phyloP scores from a whole-genome alignment of 2,329 filamentous ascomycete species.

The Beauveria asiatica region DNA sequence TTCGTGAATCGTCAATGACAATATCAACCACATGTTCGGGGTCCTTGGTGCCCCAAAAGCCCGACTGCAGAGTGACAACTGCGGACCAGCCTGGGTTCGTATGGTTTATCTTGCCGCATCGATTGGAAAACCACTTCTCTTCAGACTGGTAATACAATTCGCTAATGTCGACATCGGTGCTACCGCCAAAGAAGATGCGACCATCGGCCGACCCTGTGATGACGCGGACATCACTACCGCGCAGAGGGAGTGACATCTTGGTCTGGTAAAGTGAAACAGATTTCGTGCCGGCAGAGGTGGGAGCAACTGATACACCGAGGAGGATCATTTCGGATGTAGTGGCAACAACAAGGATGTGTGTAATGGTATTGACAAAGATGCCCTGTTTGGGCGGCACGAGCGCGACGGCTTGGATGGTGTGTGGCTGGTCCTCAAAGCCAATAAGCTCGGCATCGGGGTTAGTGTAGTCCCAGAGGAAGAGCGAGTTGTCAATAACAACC shows the following conservation, averaged over 20 bases:
- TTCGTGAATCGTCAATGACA: constrained; percentile 79
- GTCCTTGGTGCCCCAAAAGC: constrained; percentile 41
- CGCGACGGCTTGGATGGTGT: constrained; percentile 85
- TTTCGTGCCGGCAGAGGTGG: constrained; percentile 60
- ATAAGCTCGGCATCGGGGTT: constrained; percentile 84
- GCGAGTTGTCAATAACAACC: constrained; percentile 88
- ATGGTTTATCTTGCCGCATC: constrained; percentile 83
- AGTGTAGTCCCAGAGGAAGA: constrained; percentile 98
- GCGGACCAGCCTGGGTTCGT: constrained; percentile 65
- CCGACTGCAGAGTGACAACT: constrained; percentile 44
- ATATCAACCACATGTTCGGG: constrained; percentile 68
- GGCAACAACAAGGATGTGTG: constrained; percentile 79
- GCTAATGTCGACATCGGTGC: constrained; percentile 75
- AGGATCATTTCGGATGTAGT: constrained; percentile 79
- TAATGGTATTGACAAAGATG: constrained; percentile 81
- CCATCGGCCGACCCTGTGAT: constrained; percentile 78
- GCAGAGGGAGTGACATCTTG: constrained; percentile 69
- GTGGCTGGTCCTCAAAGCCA: constrained; percentile 80
- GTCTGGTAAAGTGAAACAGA: constrained; percentile 79
- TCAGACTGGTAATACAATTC: constrained; percentile 96
- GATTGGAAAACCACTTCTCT: constrained; percentile 90
- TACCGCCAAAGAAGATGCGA: constrained; percentile 86
- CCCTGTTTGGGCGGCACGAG: constrained; percentile 76
- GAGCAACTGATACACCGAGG: constrained; percentile 68
- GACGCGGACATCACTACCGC: constrained; percentile 65